Evolutionary conservation across 768 basidiomycete genomes (phyloP), one percentile per base, ranked within the genome.

Genomic region (Obba rivulosa): DNA sequence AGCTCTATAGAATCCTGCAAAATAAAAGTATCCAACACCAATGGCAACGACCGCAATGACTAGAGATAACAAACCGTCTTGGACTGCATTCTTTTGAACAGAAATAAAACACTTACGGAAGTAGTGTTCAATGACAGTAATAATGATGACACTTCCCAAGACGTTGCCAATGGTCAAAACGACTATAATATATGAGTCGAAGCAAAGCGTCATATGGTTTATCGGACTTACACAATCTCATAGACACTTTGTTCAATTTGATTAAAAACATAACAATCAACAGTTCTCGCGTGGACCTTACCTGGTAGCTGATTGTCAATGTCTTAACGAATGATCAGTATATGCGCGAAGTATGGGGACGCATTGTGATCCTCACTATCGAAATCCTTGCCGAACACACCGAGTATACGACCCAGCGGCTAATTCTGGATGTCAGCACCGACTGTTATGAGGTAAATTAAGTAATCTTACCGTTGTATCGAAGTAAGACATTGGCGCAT

Each of bases 401-500:
- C 73, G 23, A 81, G 62, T 20, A 83, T 78, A 24, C 82, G 76
- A 17, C 82, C 82, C 57, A 74, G 69, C 0, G 80, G 80, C 79
- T 25, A 48, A 23, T 1, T 20, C 8, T 13, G 21, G 36, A 43
- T 40, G 11, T 36, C n/a, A 46, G 37, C 18, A 9, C 0, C 13
- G 28, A 31, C 5, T 16, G 24, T 8, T 38, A 13, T 18, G n/a
- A 14, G 8, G 39, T n/a, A 22, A 10, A 5, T 22, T n/a, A 3
- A 8, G 13, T 3, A 4, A 46, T 31, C 63, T 54, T 53, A 77
- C 78, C 16, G 81, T 82, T 1, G 76, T 83, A 61, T 89, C 87
- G 55, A 88, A 90, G 66, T 87, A 87, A 2, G 78, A 73, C 81
- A 85, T 87, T 0, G 85, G 85, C 0, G 86, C 85, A 60, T 78